A percentile compares a stretch with the other conserved stretches of the same genome.
These are phyloP conservation scores for Kwoniella bestiolae DNA, from an alignment of 768 basidiomycete genomes.

Conservation along the genomic window DNA sequence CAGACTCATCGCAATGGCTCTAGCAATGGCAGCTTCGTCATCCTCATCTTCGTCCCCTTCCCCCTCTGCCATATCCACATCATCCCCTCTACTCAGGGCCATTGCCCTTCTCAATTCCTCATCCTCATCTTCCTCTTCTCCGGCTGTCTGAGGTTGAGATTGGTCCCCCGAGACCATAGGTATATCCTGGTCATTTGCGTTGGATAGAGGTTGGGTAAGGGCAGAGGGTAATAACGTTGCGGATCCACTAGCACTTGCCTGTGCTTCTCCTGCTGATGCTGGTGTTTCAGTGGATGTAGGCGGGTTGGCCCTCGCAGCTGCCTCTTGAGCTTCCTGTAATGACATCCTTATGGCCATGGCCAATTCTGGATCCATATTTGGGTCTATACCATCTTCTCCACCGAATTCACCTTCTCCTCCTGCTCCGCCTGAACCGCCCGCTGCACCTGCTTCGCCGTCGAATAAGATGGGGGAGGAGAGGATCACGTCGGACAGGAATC, in stretches of 20 bases:
- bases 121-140: slow-evolving; percentile 69
- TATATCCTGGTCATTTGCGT: slow-evolving; percentile 35
- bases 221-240: slow-evolving; percentile 50
- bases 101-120: slow-evolving; percentile 75
- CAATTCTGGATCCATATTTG: slow-evolving; percentile 91
- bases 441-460: slow-evolving; percentile 61
- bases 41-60: slow-evolving; percentile 61
- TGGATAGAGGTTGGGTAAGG: slow-evolving; percentile 53
- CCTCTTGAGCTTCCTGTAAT: slow-evolving; percentile 68
- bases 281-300: slow-evolving; percentile 22
- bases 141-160: slow-evolving; percentile 2
- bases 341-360: slow-evolving; percentile 99
- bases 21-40: slow-evolving; percentile 86
- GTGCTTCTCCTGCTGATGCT: slow-evolving; percentile 50
- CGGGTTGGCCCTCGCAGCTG: slow-evolving; percentile 33
- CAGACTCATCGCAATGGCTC: slow-evolving; percentile 92
- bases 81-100: slow-evolving; percentile 68
- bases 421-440: slow-evolving; percentile 57
- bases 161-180: slow-evolving; percentile 16
- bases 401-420: slow-evolving; percentile 66
- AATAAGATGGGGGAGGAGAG: slow-evolving; percentile 81
- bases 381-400: slow-evolving; percentile 78
- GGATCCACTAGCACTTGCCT: slow-evolving; percentile 4
- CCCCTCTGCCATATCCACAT: slow-evolving; percentile 59
- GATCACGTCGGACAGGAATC: slow-evolving; percentile 80